A percentile compares a stretch with the other conserved stretches of the same genome.
These are phyloP conservation scores for Phialemonium atrogriseum DNA, from an alignment of 2,329 filamentous ascomycete species.

Conservation along the genomic window DNA sequence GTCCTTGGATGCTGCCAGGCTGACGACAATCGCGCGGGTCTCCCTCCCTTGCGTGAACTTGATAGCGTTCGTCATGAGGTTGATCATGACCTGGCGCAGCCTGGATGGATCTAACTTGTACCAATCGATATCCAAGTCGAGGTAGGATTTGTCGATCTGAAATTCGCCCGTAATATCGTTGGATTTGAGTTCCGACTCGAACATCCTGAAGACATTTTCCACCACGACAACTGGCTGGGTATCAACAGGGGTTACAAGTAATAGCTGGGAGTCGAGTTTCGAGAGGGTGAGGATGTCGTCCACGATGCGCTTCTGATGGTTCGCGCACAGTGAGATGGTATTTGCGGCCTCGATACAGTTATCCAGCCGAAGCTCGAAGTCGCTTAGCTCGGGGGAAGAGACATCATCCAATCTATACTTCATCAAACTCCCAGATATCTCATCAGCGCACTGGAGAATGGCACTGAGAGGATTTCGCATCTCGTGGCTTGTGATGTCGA, in stretches of 20 bases:
- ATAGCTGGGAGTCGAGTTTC: slow-evolving; percentile 67
- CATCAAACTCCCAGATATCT: slow-evolving; percentile 49
- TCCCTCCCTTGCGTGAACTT: slow-evolving; percentile 57
- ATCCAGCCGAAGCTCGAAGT: slow-evolving; percentile 41
- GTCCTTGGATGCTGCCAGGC: slow-evolving; percentile 53
- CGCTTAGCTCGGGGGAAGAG: slow-evolving; percentile 17
- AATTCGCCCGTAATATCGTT: slow-evolving; percentile 67
- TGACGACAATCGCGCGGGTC: slow-evolving; percentile 52
- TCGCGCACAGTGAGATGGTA: slow-evolving; percentile 72
- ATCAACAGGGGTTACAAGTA: slow-evolving; percentile 62
- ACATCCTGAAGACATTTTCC: slow-evolving; percentile 64
- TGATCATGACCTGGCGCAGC: slow-evolving; percentile 67
- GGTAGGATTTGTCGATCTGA: slow-evolving; percentile 58
- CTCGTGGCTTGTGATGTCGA: slow-evolving; percentile 67
- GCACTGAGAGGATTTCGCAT: slow-evolving; percentile 71
- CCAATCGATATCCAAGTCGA: slow-evolving; percentile 58
- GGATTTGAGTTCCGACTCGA: slow-evolving; percentile 64
- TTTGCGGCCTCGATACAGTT: slow-evolving; percentile 66
- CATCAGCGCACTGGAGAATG: slow-evolving; percentile 68
- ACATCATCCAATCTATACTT: slow-evolving; percentile 26
- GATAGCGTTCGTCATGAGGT: slow-evolving; percentile 62
- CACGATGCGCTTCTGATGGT: slow-evolving; percentile 70
- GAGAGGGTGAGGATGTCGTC: slow-evolving; percentile 65
- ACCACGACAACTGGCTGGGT: slow-evolving; percentile 59
- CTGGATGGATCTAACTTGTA: slow-evolving; percentile 68